Evolutionary conservation across 164 flowering plant genomes (phyloP).

Genomic region (Vitis rupestris): DNA sequence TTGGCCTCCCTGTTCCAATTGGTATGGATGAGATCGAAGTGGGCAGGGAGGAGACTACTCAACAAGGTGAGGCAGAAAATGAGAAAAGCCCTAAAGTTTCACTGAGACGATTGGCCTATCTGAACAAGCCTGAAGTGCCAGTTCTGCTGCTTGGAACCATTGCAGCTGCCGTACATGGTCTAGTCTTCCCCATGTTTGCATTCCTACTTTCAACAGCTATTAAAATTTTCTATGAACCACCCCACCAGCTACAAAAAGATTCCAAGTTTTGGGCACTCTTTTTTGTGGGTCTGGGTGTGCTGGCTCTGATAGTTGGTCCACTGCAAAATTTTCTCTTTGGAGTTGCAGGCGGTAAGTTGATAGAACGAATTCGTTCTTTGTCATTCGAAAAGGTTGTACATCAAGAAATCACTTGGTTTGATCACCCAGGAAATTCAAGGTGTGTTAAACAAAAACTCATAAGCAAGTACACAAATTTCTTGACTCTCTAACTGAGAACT

Average conservation of each 20-base stretch:
- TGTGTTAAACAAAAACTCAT: constrained; percentile 6
- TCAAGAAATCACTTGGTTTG: constrained; percentile 77
- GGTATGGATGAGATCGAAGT: constrained; percentile 20
- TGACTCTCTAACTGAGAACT: not conserved
- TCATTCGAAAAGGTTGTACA: constrained; percentile 57
- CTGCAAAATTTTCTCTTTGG: constrained; percentile 57
- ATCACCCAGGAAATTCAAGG: constrained; percentile 67
- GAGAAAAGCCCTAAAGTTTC: constrained; percentile 29
- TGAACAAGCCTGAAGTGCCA: constrained; percentile 66
- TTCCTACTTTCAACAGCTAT: constrained; percentile 49
- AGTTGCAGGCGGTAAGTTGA: constrained; percentile 62
- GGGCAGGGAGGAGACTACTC: not conserved
- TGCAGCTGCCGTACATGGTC: constrained; percentile 49
- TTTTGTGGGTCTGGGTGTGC: constrained; percentile 33
- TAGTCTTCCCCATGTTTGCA: constrained; percentile 56
- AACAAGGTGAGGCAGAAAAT: constrained; percentile 1
- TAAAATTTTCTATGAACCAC: constrained; percentile 50
- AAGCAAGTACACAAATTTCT: too few relatives aligned
- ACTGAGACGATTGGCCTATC: constrained; percentile 37
- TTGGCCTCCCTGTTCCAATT: constrained; percentile 24
- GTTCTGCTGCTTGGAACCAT: constrained; percentile 45
- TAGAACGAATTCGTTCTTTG: constrained; percentile 53
- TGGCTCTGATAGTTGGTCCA: constrained; percentile 28
- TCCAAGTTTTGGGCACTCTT: constrained; percentile 50
- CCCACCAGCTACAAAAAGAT: constrained; percentile 33